Evolutionary conservation across 495 filamentous ascomycete species (phyloP), one percentile per base, ranked within the genome.

Genomic region (Penicillium crystallinum): DNA sequence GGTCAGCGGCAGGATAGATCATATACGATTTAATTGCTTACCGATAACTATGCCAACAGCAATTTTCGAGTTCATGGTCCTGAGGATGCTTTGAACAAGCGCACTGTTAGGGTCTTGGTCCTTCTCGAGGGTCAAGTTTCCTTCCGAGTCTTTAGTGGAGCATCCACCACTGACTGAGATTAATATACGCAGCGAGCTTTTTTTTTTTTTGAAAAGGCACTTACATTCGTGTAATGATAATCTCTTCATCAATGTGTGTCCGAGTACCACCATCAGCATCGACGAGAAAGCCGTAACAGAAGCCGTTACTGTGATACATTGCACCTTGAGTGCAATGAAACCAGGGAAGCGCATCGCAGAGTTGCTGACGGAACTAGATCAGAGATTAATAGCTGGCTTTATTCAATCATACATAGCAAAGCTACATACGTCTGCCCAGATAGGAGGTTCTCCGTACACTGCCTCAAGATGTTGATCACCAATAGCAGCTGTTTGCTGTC

Each of bases 331-430:
- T 80, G 3, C 76, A 58, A 0, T 73, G 75, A 64, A 81, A 91
- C 68, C 85, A 91, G 0, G 78, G 74, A 1, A 91, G 61, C 1
- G 83, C 74, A 58, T 91, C 87, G 53, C 81, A 85, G 4, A 93
- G 61, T 0, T 76, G 77, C 12, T 81, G 77, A 7, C 90, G 80
- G 34, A 57, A 69, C 62, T 78, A 31, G 6, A 9, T 21, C 18
- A 38, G 21, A 17, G 27, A 19, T 67, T 29, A 63, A 52, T 15
- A 21, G n/a, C 9, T 12, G 17, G 42, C 12, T 17, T 15, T 12
- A 27, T 27, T 15, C 5, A 29, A 8, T 22, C 23, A 15, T 0
- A 6, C 2, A 18, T 14, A 25, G 1, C 15, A n/a, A n/a, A 12
- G 21, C 21, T 6, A 38, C 58, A 46, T 48, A 79, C 75, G 33